Conservation (phyloP, 2,329 filamentous ascomycete genomes). For the Xylaria multiplex region DNA sequence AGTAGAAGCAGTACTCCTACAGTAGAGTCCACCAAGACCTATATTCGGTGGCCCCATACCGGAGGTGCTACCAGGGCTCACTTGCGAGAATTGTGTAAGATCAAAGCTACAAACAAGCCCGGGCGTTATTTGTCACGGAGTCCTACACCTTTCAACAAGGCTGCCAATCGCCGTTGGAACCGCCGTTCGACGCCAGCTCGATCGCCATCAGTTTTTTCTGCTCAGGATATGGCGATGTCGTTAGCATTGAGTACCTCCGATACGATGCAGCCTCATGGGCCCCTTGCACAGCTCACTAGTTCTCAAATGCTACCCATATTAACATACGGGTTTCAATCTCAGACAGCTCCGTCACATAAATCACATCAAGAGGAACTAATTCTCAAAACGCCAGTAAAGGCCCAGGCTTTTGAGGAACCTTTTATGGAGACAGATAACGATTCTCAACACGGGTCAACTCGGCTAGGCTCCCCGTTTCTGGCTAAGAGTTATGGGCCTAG, state of each 20-base stretch:
- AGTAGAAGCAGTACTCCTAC: constrained; percentile 68
- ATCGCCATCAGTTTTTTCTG: constrained; percentile 63
- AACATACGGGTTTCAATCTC: constrained; percentile 31
- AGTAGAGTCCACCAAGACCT: constrained; percentile 58
- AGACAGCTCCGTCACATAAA: constrained; percentile 13
- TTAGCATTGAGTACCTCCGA: constrained; percentile 71
- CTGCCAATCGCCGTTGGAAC: constrained; percentile 60
- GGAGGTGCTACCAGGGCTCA: constrained; percentile 70
- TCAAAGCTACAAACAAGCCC: constrained; percentile 59
- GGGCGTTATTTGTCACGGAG: constrained; percentile 62
- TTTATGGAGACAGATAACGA: constrained; percentile 10
- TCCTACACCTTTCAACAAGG: constrained; percentile 65
- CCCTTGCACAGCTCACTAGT: constrained; percentile 68
- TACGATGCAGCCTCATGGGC: constrained; percentile 71
- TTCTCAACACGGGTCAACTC: constrained; percentile 38
- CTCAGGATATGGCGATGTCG: constrained; percentile 71
- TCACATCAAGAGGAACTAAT: constrained; percentile 2
- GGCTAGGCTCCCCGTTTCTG: constrained; percentile 65
- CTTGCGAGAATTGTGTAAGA: constrained; percentile 70
- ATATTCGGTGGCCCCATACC: constrained; percentile 72
- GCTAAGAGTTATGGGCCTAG: constrained; percentile 71
- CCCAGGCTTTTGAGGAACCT: constrained; percentile 6
- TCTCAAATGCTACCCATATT: constrained; percentile 50
- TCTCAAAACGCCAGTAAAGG: constrained; percentile 11
- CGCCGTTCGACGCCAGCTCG: constrained; percentile 60